Percentiles rank a stretch among this genome's conserved stretches.
phyloP scores from a whole-genome alignment of 176 grass and related monocot species.

The Triticum turgidum region DNA sequence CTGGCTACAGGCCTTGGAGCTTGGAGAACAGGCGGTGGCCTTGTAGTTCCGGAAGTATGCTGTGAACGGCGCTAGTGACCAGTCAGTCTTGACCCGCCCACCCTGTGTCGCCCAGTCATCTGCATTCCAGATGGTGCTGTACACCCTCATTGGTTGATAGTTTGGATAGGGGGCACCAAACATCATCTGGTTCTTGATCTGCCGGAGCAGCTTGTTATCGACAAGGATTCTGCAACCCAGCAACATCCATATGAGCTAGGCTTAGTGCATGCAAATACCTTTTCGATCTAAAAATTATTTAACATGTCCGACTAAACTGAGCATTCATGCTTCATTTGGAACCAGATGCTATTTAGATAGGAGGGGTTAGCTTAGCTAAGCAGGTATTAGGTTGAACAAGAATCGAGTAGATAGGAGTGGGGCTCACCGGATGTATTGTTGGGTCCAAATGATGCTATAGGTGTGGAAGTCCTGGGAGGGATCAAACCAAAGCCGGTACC shows the following conservation, averaged over 20 bases:
- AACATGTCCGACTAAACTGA: not conserved
- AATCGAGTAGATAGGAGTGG: not conserved
- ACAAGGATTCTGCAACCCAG: constrained; percentile 63
- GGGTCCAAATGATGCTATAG: constrained; percentile 68
- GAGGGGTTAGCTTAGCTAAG: not conserved
- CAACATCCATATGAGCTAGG: constrained; percentile 4
- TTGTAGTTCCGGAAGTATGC: constrained; percentile 68
- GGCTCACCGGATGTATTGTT: constrained; percentile 52
- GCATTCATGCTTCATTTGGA: not conserved
- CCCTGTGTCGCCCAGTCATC: constrained; percentile 74
- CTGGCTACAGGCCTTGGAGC: constrained; percentile 20
- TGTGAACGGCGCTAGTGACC: constrained; percentile 54
- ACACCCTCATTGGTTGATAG: constrained; percentile 59
- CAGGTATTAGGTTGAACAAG: not conserved
- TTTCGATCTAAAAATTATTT: not conserved
- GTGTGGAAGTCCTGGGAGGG: constrained; percentile 72
- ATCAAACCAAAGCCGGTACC: constrained; percentile 70
- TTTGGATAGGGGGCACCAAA: constrained; percentile 43
- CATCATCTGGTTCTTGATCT: constrained; percentile 48
- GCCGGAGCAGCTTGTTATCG: constrained; percentile 51
- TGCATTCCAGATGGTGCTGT: constrained; percentile 56
- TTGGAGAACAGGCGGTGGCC: constrained; percentile 22
- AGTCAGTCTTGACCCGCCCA: constrained; percentile 59
- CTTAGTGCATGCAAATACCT: not conserved
- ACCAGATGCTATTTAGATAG: not conserved